Evolutionary conservation across 331 rosid species (phyloP).

Genomic region (Pyrus hybrid): DNA sequence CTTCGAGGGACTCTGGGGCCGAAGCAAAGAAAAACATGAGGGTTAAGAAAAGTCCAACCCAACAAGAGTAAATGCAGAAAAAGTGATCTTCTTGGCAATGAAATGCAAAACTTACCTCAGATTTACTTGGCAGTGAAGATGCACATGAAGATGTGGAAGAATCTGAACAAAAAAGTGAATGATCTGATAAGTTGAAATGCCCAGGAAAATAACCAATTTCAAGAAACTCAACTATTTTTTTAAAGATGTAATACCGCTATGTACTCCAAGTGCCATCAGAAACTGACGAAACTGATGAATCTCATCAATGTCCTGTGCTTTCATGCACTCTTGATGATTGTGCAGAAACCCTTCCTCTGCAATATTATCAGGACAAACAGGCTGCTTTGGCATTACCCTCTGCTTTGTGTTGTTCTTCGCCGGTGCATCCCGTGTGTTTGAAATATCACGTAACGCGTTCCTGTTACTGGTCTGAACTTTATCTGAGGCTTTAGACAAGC

Average conservation of each 20-base stretch:
- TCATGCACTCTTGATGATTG: slow-evolving; percentile 46
- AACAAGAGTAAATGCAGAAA: background rate
- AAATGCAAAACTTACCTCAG: slow-evolving; percentile 1
- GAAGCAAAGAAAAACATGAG: background rate
- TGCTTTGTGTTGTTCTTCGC: slow-evolving; percentile 12
- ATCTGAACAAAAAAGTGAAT: background rate
- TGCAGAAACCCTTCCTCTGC: slow-evolving; percentile 48
- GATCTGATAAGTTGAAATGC: background rate
- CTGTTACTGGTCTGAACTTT: slow-evolving; percentile 30
- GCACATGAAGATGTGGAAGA: background rate
- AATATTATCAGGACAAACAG: slow-evolving; percentile 16
- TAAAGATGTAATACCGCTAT: background rate
- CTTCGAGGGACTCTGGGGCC: background rate
- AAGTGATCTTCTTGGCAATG: background rate
- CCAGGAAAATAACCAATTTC: background rate
- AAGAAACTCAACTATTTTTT: background rate
- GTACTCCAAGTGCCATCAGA: slow-evolving; percentile 24
- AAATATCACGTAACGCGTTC: slow-evolving; percentile 60
- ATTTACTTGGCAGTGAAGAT: background rate
- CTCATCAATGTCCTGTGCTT: slow-evolving; percentile 28
- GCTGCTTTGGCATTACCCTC: slow-evolving; percentile 19
- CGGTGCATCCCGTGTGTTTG: slow-evolving; percentile 38
- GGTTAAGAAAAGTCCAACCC: background rate
- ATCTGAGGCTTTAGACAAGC: slow-evolving; percentile 25
- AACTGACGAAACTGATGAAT: background rate